Conservation (phyloP, 169 alveolate genomes). For the Plasmodium sp. region DNA sequence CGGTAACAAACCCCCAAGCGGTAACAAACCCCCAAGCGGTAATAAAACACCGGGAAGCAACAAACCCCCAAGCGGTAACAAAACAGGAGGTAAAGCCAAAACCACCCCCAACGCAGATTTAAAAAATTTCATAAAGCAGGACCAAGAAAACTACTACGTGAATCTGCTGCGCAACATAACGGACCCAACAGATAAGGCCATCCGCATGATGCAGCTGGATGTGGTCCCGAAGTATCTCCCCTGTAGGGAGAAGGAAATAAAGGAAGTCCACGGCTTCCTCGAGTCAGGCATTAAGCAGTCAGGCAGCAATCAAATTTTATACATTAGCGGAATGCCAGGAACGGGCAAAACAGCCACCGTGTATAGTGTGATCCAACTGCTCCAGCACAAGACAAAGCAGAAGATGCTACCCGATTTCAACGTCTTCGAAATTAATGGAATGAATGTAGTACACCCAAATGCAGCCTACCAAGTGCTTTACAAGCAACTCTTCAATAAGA, state of each 20-base stretch:
- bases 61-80: neutral
- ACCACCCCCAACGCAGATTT: neutral
- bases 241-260: slow-evolving; percentile 83
- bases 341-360: slow-evolving; percentile 90
- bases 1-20: neutral
- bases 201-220: slow-evolving; percentile 71
- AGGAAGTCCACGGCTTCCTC: slow-evolving; percentile 77
- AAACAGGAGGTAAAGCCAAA: neutral
- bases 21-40: neutral
- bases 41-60: neutral
- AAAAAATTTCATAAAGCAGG: slow-evolving; percentile 29
- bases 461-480: slow-evolving; percentile 82
- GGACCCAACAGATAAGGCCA: slow-evolving; percentile 67
- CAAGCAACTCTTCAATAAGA: slow-evolving; percentile 57
- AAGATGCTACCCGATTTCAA: slow-evolving; percentile 81
- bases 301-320: slow-evolving; percentile 85
- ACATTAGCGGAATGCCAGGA: slow-evolving; percentile 89
- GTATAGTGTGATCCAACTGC: slow-evolving; percentile 77
- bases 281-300: slow-evolving; percentile 85
- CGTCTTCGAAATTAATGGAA: slow-evolving; percentile 83
- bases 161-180: slow-evolving; percentile 14
- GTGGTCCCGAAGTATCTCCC: slow-evolving; percentile 64
- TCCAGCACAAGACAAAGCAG: slow-evolving; percentile 26
- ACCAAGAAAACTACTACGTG: slow-evolving; percentile 42
- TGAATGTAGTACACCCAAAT: slow-evolving; percentile 82